Evolutionary conservation across 2,329 filamentous ascomycete genomes (phyloP).

Genomic region (Calonectria multiphialidica): DNA sequence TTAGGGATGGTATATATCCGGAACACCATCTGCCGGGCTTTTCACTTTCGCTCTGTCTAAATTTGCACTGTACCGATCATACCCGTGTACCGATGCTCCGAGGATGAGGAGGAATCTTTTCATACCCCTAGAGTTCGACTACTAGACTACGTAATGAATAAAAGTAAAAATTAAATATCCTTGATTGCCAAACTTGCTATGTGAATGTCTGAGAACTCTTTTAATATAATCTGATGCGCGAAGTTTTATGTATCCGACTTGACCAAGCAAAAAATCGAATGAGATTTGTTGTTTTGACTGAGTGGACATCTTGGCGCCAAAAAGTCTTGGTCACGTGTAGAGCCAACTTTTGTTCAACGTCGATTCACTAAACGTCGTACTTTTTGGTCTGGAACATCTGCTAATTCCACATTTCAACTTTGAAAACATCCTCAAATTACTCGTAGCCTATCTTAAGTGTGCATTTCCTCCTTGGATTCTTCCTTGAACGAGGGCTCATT

Average conservation of each 20-base stretch:
- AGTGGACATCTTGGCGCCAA: neutral
- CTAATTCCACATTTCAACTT: neutral
- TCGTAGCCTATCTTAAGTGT: neutral
- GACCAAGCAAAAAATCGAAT: too few species aligned
- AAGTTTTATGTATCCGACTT: too few species aligned
- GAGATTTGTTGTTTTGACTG: neutral
- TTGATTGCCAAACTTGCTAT: slow-evolving; percentile 1
- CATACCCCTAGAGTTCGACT: slow-evolving; percentile 53
- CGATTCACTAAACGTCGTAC: neutral
- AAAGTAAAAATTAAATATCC: slow-evolving; percentile 52
- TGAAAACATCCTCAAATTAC: neutral
- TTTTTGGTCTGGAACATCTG: neutral
- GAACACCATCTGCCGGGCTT: slow-evolving; percentile 50
- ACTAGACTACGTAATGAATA: slow-evolving; percentile 59
- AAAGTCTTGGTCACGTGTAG: neutral
- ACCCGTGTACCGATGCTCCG: slow-evolving; percentile 50
- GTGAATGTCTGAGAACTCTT: neutral
- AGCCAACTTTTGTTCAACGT: neutral
- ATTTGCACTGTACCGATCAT: slow-evolving; percentile 55
- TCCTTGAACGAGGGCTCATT: neutral
- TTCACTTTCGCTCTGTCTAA: slow-evolving; percentile 55
- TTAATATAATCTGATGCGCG: too few species aligned
- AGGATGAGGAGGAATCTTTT: slow-evolving; percentile 51
- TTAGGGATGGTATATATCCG: slow-evolving; percentile 54
- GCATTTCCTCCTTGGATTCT: too few species aligned